A percentile compares a stretch with the other conserved stretches of the same genome.
Evolutionary conservation across 768 basidiomycete genomes (phyloP).

Genomic region (Kwoniella dendrophila): DNA sequence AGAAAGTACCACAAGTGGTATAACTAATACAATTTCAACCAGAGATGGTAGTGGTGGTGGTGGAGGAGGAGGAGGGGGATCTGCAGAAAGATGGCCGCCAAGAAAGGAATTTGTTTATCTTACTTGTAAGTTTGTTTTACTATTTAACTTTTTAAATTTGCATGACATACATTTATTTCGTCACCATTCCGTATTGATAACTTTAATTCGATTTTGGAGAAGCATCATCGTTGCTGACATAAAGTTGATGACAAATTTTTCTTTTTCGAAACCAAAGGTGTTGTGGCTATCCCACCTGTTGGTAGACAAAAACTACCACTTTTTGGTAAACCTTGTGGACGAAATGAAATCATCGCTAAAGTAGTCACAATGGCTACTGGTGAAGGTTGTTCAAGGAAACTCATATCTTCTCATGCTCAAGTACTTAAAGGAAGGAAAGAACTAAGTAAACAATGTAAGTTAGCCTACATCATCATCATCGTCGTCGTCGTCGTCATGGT

Average conservation of each 20-base stretch:
- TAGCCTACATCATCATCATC: not conserved
- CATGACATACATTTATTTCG: too few species aligned
- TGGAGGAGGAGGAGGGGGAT: too few species aligned
- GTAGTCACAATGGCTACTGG: slow-evolving; percentile 51
- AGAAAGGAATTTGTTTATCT: slow-evolving; percentile 20
- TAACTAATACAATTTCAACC: not conserved
- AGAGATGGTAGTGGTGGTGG: too few species aligned
- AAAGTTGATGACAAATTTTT: not conserved
- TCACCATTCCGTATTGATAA: too few species aligned
- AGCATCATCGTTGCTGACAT: not conserved
- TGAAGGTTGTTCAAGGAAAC: slow-evolving; percentile 50
- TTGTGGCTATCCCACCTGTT: slow-evolving; percentile 33
- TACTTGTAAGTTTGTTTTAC: slow-evolving; percentile 1
- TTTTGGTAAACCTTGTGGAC: slow-evolving; percentile 53
- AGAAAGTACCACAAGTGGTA: not conserved
- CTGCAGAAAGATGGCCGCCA: slow-evolving; percentile 12
- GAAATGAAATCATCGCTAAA: slow-evolving; percentile 56
- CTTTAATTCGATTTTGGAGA: too few species aligned
- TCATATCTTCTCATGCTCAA: slow-evolving; percentile 56
- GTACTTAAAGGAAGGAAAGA: slow-evolving; percentile 50
- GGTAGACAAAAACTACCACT: slow-evolving; percentile 53
- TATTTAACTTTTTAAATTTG: not conserved
- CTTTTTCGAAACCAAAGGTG: slow-evolving; percentile 4
- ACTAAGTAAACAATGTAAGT: slow-evolving; percentile 23
- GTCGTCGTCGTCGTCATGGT: too few species aligned